These are phyloP conservation scores for Rhododendron henanense DNA, from an alignment of 148 eudicot genomes.

Conservation along the genomic window DNA sequence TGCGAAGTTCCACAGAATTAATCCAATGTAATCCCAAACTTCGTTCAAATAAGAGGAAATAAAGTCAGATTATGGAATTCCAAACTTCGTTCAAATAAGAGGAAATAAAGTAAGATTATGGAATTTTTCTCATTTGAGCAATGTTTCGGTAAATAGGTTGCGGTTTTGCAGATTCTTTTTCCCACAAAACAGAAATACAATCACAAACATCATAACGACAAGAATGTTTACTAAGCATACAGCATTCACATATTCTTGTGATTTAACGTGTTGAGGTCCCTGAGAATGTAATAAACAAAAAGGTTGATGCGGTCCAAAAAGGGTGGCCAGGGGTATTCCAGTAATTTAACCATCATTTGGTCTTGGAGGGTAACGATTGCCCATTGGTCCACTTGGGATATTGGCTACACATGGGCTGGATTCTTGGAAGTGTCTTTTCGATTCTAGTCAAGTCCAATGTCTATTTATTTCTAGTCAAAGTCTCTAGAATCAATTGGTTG, in stretches of 20 bases:
- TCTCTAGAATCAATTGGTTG: too few relatives aligned
- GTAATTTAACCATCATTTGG: too few relatives aligned
- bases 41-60: not conserved
- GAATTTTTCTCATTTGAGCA: not conserved
- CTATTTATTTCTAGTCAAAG: too few relatives aligned
- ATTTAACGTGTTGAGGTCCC: not conserved
- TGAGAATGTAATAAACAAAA: not conserved
- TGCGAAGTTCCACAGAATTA: not conserved
- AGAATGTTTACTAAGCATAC: not conserved
- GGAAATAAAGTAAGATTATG: not conserved
- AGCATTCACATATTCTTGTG: not conserved
- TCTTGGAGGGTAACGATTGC: too few relatives aligned
- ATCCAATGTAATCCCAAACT: not conserved
- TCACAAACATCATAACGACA: not conserved
- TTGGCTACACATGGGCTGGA: too few relatives aligned
- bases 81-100: too few relatives aligned
- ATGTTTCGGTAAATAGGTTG: not conserved
- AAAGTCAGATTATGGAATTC: not conserved
- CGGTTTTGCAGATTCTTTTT: not conserved
- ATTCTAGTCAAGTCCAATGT: too few relatives aligned
- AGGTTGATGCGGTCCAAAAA: not conserved
- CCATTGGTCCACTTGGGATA: too few relatives aligned
- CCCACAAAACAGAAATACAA: not conserved
- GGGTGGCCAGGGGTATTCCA: too few relatives aligned
- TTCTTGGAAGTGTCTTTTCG: too few relatives aligned